Base-by-base conservation (phyloP, 1,284 basidiomycete species). In the Malassezia slooffiae region DNA sequence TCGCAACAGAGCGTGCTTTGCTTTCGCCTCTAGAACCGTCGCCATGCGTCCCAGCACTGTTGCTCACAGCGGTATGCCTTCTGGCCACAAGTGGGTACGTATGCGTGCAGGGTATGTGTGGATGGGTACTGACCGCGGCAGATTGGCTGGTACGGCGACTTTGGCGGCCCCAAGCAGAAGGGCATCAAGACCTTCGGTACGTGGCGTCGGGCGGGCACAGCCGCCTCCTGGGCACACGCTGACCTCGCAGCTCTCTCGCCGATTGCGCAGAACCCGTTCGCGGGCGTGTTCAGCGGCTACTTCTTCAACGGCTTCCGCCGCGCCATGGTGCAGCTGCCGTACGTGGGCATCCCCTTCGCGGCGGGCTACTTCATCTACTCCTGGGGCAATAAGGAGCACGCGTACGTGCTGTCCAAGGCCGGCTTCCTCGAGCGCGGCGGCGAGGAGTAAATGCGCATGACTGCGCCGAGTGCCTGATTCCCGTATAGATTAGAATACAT, bases 131-230 rank as follows among this genome's bases (percentile, higher is more conserved):
- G 29, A 47, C 44, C n/a, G n/a, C 12, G 26, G 12, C 32, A 66
- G 62, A 61, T 67, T 54, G 66, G 66, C 23, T 69, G 66, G 66
- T 69, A 60, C 62, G 66, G 66, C n/a, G 54, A 49, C 43, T 58
- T 69, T 52, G 66, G 63, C 27, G 64, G 66, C 17, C 66, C 66
- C 12, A 39, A 51, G 17, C 66, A 69, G 38, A 54, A 52, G 38
- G 64, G 64, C n/a, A 59, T 69, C 40, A 46, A 43, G 16, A 47
- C 55, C 42, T 69, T 67, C 56, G 34, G 57, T 60, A 45, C 30
- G 57, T 57, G 5, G 15, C 23, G 8, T 16, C 17, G 11, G 17
- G 22, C 11, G 2, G 15, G 7, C n/a, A n/a, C n/a, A n/a, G n/a
- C n/a, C n/a, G n/a, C n/a, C n/a, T n/a, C n/a, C n/a, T n/a, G n/a